Base-by-base conservation (phyloP, 164 flowering plant genomes). In the Paratinospora sagittata region DNA sequence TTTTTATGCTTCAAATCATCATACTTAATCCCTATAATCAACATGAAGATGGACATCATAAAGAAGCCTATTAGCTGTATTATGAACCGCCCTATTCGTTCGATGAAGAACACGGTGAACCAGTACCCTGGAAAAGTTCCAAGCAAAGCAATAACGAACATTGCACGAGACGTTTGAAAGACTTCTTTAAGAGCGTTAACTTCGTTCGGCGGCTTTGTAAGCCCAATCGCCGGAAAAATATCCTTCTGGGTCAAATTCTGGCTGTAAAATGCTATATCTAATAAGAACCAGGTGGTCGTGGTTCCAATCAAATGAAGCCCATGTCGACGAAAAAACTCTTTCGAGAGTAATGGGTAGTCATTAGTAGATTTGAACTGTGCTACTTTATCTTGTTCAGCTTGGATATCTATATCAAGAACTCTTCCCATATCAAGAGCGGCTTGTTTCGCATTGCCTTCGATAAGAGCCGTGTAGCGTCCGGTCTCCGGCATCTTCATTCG, bases 401-500 rank as follows among this genome's bases (percentile, higher is more conserved):
- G 76, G 33, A 86, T 77, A 23, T 86, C 84, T 1, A 85, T 75
- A 5, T 83, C 81, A 4, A 86, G 82, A 8, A 86, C 88, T 23
- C 75, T 66, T 0, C 85, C 84, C 90, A 86, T 86, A 65, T 86
- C 88, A 0, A 62, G 21, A 0, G 86, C 84, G 0, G 86, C 86
- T 70, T 83, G 85, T 43, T 82, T 83, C 4, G 83, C 84, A 34
- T 85, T 85, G 2, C 88, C 85, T 71, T 81, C 82, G 3, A 85
- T 81, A 1, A 85, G 8, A 2, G 88, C 85, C 0, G 84, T 85
- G 83, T 85, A 85, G 8, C 88, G 81, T 10, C 83, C 84, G 3
- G 88, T 85, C 67, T 85, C 85, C 0, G 88, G 85, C 88, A 85
- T 85, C 74, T 83, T 85, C 88, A 83, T 82, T 16, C 85, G 63